Conservation (phyloP, 1,284 basidiomycete genomes). For the Moesziomyces aphidis region DNA sequence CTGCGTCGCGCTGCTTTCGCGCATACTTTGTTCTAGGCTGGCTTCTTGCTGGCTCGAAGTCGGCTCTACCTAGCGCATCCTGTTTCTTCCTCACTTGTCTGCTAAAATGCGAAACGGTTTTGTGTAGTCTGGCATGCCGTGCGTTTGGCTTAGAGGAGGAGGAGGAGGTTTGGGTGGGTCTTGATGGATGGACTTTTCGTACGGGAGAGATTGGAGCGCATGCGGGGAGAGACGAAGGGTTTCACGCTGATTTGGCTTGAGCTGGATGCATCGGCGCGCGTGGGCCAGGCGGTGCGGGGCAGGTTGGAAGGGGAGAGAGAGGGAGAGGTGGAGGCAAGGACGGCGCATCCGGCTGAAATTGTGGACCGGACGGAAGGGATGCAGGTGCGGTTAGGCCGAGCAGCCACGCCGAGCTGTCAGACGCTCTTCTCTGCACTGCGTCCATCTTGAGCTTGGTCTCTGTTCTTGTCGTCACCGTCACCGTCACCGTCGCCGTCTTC, state of each 20-base stretch:
- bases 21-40: neutral
- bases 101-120: neutral
- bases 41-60: slow-evolving; percentile 1
- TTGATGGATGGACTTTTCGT: neutral
- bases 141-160: too few relatives aligned
- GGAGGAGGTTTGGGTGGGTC: neutral
- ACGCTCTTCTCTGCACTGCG: too few relatives aligned
- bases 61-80: neutral
- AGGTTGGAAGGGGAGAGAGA: neutral
- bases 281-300: neutral
- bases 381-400: neutral
- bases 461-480: too few relatives aligned
- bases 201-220: neutral
- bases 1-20: neutral
- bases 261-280: neutral
- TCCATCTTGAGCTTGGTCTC: too few relatives aligned
- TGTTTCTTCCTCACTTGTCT: neutral
- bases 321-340: neutral
- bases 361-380: neutral
- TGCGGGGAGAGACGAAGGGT: neutral
- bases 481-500: too few relatives aligned
- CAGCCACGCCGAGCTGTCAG: neutral
- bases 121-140: neutral
- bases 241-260: neutral
- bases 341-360: neutral